Evolutionary conservation across 495 filamentous ascomycete species (phyloP).

Genomic region (Coniosporium apollinis): DNA sequence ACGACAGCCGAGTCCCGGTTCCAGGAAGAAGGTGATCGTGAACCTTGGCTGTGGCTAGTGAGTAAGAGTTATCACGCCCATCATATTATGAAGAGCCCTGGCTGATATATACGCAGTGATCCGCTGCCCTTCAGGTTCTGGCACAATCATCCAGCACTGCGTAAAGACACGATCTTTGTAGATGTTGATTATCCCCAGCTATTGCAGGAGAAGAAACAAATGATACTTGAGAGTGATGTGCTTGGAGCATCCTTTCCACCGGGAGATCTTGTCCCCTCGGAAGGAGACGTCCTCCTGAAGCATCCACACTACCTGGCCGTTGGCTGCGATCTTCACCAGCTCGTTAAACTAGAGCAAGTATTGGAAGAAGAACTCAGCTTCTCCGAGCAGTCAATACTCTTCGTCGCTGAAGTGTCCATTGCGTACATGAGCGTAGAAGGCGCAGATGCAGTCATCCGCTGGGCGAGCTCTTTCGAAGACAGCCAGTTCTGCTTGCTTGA

Average conservation of each 20-base stretch:
- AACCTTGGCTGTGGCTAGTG: constrained; percentile 88
- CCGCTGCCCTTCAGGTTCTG: constrained; percentile 79
- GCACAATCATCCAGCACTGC: constrained; percentile 37
- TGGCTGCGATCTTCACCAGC: constrained; percentile 64
- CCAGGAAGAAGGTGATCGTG: constrained; percentile 54
- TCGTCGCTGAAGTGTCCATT: constrained; percentile 75
- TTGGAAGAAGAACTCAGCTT: constrained; percentile 39
- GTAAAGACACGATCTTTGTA: constrained; percentile 46
- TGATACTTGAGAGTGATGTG: constrained; percentile 43
- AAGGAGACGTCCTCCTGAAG: constrained; percentile 26
- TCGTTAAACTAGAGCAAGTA: constrained; percentile 36
- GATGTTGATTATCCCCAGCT: constrained; percentile 79
- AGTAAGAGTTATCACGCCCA: constrained; percentile 20
- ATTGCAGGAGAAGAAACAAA: constrained; percentile 53
- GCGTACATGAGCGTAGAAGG: constrained; percentile 72
- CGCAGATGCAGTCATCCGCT: constrained; percentile 55
- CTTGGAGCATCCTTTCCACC: constrained; percentile 35
- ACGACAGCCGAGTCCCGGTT: constrained; percentile 31
- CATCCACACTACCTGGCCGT: constrained; percentile 48
- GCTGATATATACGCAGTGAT: constrained; percentile 40
- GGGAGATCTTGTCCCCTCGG: constrained; percentile 25
- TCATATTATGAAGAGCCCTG: neutral
- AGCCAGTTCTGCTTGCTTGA: constrained; percentile 74
- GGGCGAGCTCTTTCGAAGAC: constrained; percentile 46
- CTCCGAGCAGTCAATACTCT: constrained; percentile 45